Evolutionary conservation across 345 rosid species (phyloP), one percentile per base, ranked within the genome.

Genomic region (Gossypium longicalyx): DNA sequence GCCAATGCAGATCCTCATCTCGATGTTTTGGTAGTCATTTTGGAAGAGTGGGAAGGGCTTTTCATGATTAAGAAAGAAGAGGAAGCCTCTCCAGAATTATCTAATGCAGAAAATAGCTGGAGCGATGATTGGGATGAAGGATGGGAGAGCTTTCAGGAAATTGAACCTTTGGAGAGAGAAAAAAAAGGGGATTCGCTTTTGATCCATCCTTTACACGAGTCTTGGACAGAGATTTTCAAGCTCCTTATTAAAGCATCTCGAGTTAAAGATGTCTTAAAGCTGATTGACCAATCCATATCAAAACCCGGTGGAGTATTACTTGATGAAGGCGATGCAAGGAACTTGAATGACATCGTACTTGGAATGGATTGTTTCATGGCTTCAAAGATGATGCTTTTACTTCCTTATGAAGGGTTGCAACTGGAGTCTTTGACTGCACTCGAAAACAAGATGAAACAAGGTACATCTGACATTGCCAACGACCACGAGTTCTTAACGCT

Each of bases 131-230:
- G 99, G 99, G 88, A 90, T 63, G 98, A 93, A 76, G 98, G 99
- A 76, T 95, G 98, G 99, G 99, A 95, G 76, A 95, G 90, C 80
- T 90, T 91, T 74, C 99, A 92, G 81, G 98, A 92, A 29, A 79
- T 74, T 62, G 97, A 92, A 77, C 76, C 86, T 15, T 13, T 77
- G 3, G 80, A 83, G 76, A 86, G 82, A 75, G 92, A 83, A 53
- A 78, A 81, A 72, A 76, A 75, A 70, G 80, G 70, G 25, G 69
- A 56, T n/a, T 72, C 85, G 3, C 62, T 53, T 56, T 73, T 78
- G 6, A 54, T 86, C 73, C 97, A 95, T 83, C 98, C 97, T 27
- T 82, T 93, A 59, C 98, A 93, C 69, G 60, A 74, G 7, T 95
- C 98, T 76, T 95, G 99, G 98, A 72, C 76, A 52, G 90, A 81